Base-by-base conservation (phyloP, 225 moss, liverwort and hornwort species). In the Ulota crispa region DNA sequence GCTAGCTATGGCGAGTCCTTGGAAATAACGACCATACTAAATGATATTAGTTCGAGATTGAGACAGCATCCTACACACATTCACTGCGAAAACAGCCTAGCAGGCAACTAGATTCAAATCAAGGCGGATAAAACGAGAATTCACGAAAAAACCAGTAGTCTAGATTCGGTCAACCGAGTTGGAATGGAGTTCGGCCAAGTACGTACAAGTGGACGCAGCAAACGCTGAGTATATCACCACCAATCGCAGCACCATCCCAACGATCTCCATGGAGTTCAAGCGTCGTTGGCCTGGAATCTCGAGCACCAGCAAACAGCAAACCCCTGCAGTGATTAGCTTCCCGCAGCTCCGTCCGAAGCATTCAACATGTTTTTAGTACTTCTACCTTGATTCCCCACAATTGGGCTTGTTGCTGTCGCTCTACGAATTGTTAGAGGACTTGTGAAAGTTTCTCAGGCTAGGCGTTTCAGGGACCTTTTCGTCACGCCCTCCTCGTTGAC, bases 261-360 rank as follows among this genome's bases (percentile, higher is more conserved):
- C 36, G 57, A 77, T 72, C 59, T 81, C 72, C 81, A 64, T 71
- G n/a, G 57, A 77, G 23, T 23, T 19, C 27, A 28, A 79, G 26
- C 47, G 26, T 21, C 62, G 50, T 50, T 2, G 50, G 50, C 0
- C 50, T 50, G 50, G 47, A 13, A 13, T 14, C 4, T 13, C 45
- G 45, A 50, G 50, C 53, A 10, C 11, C 53, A n/a, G 43, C 24
- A 61, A 47, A 61, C 53, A n/a, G 43, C 24, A 61, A 47, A 61
- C 61, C 3, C 4, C 61, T n/a, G 43, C 57, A 42, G 21, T 13
- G 6, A 20, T 32, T 64, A 18, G 19, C 64, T 19, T 9, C 32
- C 45, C 14, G 14, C 45, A 4, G 45, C 39, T 59, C 6, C 6
- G 8, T 45, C 14, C 13, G 14, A 62, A 64, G 30, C 31, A 23